These are phyloP conservation scores for Lagenaria siceraria DNA, from an alignment of 306 rosid genomes.

Conservation along the genomic window DNA sequence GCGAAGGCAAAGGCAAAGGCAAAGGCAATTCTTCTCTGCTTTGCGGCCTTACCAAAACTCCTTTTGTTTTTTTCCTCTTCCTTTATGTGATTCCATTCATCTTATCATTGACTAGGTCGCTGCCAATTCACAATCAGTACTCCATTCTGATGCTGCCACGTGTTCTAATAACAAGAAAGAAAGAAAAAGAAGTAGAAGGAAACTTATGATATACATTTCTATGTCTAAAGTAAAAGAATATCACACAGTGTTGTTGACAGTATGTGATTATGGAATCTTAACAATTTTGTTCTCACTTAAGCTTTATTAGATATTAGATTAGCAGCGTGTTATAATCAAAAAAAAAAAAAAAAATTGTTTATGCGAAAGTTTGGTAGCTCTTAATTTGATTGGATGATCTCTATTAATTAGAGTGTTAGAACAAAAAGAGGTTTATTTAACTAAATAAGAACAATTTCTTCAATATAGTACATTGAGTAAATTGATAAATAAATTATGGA, in stretches of 20 bases:
- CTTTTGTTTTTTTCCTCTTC: not conserved
- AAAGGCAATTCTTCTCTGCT: constrained; percentile 7
- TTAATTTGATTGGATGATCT: too few species aligned
- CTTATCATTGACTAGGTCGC: not conserved
- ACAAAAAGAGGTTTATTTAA: too few species aligned
- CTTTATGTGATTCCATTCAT: not conserved
- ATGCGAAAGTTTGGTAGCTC: not conserved
- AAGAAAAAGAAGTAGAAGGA: not conserved
- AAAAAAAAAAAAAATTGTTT: too few species aligned
- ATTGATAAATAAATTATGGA: too few species aligned
- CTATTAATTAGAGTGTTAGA: too few species aligned
- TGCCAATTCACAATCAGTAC: not conserved
- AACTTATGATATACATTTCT: not conserved
- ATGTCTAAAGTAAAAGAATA: not conserved
- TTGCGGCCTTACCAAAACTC: not conserved
- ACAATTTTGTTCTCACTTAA: not conserved
- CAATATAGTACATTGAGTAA: not conserved
- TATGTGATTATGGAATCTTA: not conserved
- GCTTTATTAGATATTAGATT: not conserved
- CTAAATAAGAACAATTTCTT: not conserved
- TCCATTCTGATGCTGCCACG: not conserved
- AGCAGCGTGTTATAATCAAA: not conserved
- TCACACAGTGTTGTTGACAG: not conserved
- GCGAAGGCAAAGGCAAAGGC: too few species aligned
- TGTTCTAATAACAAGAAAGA: not conserved